Evolutionary conservation across 495 filamentous ascomycete genomes (phyloP), one percentile per base, ranked within the genome.

Genomic region (Thozetella sp.): DNA sequence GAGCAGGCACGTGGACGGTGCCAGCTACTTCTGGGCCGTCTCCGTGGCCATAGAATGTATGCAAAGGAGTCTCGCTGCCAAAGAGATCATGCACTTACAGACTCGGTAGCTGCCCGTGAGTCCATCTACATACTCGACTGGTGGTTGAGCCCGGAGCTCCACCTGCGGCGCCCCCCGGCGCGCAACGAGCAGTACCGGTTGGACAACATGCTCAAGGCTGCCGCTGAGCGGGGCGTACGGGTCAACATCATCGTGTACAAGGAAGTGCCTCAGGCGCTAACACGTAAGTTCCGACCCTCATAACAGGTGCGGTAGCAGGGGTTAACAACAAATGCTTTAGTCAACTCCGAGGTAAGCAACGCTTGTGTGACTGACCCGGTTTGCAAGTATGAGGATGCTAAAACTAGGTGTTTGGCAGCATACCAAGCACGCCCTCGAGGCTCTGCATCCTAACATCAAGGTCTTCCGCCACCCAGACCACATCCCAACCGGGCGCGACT

Each of bases 161-260:
- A 97, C 68, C 82, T 98, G 53, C 87, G 94, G 61, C 83, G 94
- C 22, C 94, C 94, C 10, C 93, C 94, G 4, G 84, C 89, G 12
- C 82, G 85, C 64, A 90, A 95, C 74, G 86, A 94, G 67, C 80
- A 89, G 57, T 98, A 97, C 69, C 90, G 94, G 1, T 76, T 98
- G 46, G 94, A 98, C 72, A 85, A 87, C 11, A 91, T 98, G 92
- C 85, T 98, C 37, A 82, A 89, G 64, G 89, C 88, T 48, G 94
- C 94, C 2, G 94, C 94, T 25, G 83, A 93, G 73, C 88, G 94
- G 53, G 94, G 93, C 22, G 94, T 98, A 23, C 84, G 87, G 52
- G 80, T 98, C 60, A 91, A 95, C 63, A 83, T 98, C 51, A 94
- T 97, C 55, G 93, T 98, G 17, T 98, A 98, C 78, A 98, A 98